phyloP scores from a whole-genome alignment of 1,139 yeast species.

The Zygosaccharomyces pseudobailii region DNA sequence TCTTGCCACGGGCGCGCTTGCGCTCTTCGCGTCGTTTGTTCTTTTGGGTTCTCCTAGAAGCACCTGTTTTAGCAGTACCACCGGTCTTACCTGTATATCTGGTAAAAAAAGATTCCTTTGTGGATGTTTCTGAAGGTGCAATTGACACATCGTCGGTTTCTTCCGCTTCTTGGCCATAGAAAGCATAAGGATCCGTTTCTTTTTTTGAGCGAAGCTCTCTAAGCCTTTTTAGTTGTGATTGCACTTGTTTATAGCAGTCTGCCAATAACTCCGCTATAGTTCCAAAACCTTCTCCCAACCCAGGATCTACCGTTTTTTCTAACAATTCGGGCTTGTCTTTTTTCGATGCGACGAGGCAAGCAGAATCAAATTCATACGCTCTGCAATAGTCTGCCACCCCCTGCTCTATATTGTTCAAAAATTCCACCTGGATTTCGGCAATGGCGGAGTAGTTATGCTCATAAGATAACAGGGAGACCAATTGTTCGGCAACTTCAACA shows the following conservation, averaged over 20 bases:
- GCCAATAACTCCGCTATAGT: slow-evolving; percentile 81
- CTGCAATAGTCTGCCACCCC: slow-evolving; percentile 70
- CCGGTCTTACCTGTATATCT: slow-evolving; percentile 93
- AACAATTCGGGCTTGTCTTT: slow-evolving; percentile 45
- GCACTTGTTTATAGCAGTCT: slow-evolving; percentile 82
- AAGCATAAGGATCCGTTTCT: slow-evolving; percentile 76
- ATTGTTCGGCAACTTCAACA: slow-evolving; percentile 49
- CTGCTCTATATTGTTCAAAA: slow-evolving; percentile 54
- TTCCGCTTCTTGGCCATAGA: slow-evolving; percentile 69
- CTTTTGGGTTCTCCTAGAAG: slow-evolving; percentile 85
- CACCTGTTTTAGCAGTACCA: slow-evolving; percentile 96
- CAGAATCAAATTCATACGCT: slow-evolving; percentile 70
- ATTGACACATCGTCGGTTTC: slow-evolving; percentile 91
- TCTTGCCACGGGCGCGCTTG: slow-evolving; percentile 92
- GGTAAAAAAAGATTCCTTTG: slow-evolving; percentile 89
- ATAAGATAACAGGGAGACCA: slow-evolving; percentile 57
- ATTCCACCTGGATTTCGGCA: slow-evolving; percentile 68
- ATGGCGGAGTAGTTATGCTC: slow-evolving; percentile 77
- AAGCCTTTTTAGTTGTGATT: slow-evolving; percentile 76
- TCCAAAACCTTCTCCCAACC: slow-evolving; percentile 83
- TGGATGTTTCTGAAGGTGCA: slow-evolving; percentile 91
- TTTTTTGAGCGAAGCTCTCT: slow-evolving; percentile 83
- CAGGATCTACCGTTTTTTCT: slow-evolving; percentile 61
- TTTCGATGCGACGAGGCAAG: slow-evolving; percentile 57
- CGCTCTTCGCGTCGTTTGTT: slow-evolving; percentile 93